phyloP scores from a whole-genome alignment of 805 yeast species.

The Starmerella khaoyaiensis region DNA sequence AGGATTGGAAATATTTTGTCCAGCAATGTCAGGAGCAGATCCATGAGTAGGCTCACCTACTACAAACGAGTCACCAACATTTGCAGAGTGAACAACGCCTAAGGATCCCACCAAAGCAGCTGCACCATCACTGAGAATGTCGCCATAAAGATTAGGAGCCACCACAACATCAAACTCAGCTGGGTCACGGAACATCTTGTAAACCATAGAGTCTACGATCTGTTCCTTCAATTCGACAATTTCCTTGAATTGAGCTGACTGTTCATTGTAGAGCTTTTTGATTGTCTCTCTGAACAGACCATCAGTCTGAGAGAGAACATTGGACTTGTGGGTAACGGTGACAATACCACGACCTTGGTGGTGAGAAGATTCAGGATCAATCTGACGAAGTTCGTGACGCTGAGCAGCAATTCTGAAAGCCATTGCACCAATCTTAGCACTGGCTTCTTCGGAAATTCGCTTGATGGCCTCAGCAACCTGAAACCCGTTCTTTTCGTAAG shows the following conservation, averaged over 20 bases:
- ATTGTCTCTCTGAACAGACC: slow-evolving; percentile 92
- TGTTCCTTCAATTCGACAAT: slow-evolving; percentile 71
- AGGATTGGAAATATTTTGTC: slow-evolving; percentile 80
- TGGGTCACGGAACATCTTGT: slow-evolving; percentile 97
- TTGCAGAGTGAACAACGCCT: slow-evolving; percentile 96
- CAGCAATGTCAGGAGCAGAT: slow-evolving; percentile 97
- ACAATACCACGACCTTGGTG: slow-evolving; percentile 48
- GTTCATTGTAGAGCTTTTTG: slow-evolving; percentile 39
- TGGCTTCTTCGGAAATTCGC: slow-evolving; percentile 82
- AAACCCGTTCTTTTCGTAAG: slow-evolving; percentile 65
- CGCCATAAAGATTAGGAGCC: slow-evolving; percentile 97
- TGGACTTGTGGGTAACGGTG: slow-evolving; percentile 93
- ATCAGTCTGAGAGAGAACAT: slow-evolving; percentile 82
- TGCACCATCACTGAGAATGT: slow-evolving; percentile 92
- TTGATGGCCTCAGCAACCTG: slow-evolving; percentile 95
- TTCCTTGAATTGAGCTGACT: slow-evolving; percentile 38
- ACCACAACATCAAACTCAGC: slow-evolving; percentile 94
- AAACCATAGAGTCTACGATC: slow-evolving; percentile 98
- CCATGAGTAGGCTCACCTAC: slow-evolving; percentile 99
- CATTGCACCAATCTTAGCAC: slow-evolving; percentile 73
- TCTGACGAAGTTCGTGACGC: slow-evolving; percentile 66
- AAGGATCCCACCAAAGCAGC: slow-evolving; percentile 96
- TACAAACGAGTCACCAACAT: slow-evolving; percentile 90
- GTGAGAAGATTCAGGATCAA: slow-evolving; percentile 27
- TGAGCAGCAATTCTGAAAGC: slow-evolving; percentile 88